A percentile compares a stretch with the other conserved stretches of the same genome.
Evolutionary conservation across 1,284 basidiomycete species (phyloP).

Genomic region (Papiliotrema nemorosa): DNA sequence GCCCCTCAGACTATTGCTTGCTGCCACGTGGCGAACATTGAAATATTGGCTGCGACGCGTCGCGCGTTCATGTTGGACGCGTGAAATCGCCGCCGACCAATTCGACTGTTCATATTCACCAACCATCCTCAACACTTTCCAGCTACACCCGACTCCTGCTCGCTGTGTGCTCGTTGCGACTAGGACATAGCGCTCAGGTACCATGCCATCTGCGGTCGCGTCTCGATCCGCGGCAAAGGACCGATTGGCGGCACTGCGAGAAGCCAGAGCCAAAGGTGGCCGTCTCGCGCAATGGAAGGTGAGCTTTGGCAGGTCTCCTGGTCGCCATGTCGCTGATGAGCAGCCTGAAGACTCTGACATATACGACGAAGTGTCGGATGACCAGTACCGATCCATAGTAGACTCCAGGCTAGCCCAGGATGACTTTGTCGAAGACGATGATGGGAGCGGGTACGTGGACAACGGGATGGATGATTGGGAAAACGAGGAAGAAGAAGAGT

Average conservation of each 20-base stretch:
- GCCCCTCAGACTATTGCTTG: too few species aligned
- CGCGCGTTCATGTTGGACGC: too few species aligned
- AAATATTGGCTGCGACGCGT: too few species aligned
- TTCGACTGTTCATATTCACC: too few species aligned
- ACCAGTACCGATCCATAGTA: slow-evolving; percentile 84
- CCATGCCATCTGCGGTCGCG: too few species aligned
- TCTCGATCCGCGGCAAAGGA: slow-evolving; percentile 11
- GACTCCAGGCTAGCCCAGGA: slow-evolving; percentile 79
- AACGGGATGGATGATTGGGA: slow-evolving; percentile 93
- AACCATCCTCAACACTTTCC: too few species aligned
- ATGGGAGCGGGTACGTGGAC: slow-evolving; percentile 86
- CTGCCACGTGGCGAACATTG: too few species aligned
- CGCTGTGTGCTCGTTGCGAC: too few species aligned
- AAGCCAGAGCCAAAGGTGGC: slow-evolving; percentile 50
- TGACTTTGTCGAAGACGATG: slow-evolving; percentile 96
- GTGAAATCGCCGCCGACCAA: too few species aligned
- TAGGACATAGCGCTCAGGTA: too few species aligned
- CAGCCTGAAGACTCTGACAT: slow-evolving; percentile 63
- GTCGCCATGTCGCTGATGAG: background rate
- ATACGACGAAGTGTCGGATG: slow-evolving; percentile 91
- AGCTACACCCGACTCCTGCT: too few species aligned
- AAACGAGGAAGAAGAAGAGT: slow-evolving; percentile 51
- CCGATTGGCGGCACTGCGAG: slow-evolving; percentile 49
- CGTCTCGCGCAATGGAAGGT: slow-evolving; percentile 53
- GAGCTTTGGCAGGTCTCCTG: slow-evolving; percentile 8